Base-by-base conservation (phyloP, 2,329 filamentous ascomycete species). In the Hypoxylon sp. region DNA sequence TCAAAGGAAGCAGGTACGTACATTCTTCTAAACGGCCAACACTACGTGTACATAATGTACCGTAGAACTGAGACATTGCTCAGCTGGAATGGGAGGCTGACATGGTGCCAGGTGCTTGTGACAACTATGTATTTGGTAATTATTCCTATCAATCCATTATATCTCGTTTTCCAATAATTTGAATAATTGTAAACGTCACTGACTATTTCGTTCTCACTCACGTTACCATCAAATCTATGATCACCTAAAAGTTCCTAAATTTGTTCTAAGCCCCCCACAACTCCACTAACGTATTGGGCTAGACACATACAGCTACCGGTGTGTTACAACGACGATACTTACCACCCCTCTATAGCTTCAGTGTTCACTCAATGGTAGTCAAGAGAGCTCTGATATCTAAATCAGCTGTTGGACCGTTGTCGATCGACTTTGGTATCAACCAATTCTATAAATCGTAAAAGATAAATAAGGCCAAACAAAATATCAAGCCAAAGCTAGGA, bases 281-380 rank as follows among this genome's bases (percentile, higher is more conserved):
- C 56, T 47, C 67, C 67, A 59, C 59, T 26, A 55, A 6, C 54
- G 17, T 33, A n/a, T 24, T 53, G 58, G 26, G 26, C 26, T 26
- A 26, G 29, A 31, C 6, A 9, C 29, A 31, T 31, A 6, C 2
- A 31, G 29, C 29, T 31, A 8, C 29, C 6, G 19, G 35, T 37
- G n/a, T 13, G 5, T 46, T 14, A 46, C 42, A 46, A n/a, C 17
- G 19, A 19, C 44, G 22, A n/a, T 14, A 35, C 13, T 19, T 37
- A 13, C 2, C 17, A 22, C 17, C 17, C 17, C 46, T 29, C 35
- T 8, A 42, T 52, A 33, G 24, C 46, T 42, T 39, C 19, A 22
- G 19, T 22, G 19, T 22, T 22, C 31, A 37, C 19, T 29, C 29
- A 24, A 24, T 31, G 13, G 11, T 56, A 47, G 3, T 4, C 9